Evolutionary conservation across 805 yeast genomes (phyloP), one percentile per base, ranked within the genome.

Genomic region (Kodamaea jinghongensis): DNA sequence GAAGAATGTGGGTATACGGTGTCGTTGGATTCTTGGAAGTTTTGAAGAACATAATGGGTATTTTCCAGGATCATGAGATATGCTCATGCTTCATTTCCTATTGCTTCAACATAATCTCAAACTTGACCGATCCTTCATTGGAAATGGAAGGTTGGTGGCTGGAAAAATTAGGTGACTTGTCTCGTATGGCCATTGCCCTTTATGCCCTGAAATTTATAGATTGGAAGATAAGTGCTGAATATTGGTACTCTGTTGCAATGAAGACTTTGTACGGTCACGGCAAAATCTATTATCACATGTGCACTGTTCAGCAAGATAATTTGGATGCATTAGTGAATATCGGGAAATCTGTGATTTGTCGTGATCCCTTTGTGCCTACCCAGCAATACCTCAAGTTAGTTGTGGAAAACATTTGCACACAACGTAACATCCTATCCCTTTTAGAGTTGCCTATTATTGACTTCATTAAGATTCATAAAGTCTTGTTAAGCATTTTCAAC

Each of bases 1-100:
- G 91, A 51, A 67, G 93, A 50, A 70, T 86, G 69, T 86, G 93
- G 93, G 90, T 86, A 6, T 85, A 85, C 57, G 95, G 95, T 17
- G 79, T 86, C 10, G 90, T 85, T 11, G 86, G 90, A 13, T 83
- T 85, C 50, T 61, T 84, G 36, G 93, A 84, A 56, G 88, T 84
- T 5, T 63, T 84, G 52, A 84, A 84, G 55, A 84, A 83, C 56
- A 83, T 84, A 34, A 78, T 80, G 44, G 80, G 83, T 13, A 78
- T 83, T 15, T 83, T 82, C 52, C 78, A 78, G 52, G 90, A 84
- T 48, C 90, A 85, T 50, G 90, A 83, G 54, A 82, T 84, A 11
- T 83, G 87, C 54, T 78, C 81, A 42, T 83, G 87, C 46, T 84
- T 83, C 52, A 83, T 83, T 22, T 72, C 84, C 0, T 80, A 83